Conservation (phyloP, 78 protist genomes). For the Tieghemostelium lacteum region DNA sequence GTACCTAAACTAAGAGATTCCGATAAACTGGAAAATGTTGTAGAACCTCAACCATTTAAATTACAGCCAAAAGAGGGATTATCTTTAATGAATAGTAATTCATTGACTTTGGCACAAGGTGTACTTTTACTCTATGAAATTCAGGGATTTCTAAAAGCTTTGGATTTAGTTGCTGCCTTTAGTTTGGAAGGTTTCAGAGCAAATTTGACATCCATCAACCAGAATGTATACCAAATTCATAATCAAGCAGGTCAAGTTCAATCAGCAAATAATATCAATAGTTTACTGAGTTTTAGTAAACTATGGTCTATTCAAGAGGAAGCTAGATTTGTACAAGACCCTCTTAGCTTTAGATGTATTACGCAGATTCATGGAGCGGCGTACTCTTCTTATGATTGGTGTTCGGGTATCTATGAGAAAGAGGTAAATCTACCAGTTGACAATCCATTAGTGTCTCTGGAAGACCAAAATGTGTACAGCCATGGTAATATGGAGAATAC, state of each 20-base stretch:
- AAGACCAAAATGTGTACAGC: neutral
- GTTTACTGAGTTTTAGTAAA: conserved; percentile 19
- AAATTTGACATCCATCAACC: neutral
- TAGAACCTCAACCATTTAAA: neutral
- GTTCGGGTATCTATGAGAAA: conserved; percentile 20
- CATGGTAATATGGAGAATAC: conserved; percentile 18
- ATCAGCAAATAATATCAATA: conserved; percentile 3
- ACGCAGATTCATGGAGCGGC: conserved; percentile 30
- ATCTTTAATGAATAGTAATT: conserved; percentile 20
- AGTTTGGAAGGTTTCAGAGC: conserved; percentile 24
- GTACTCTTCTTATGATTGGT: conserved; percentile 31
- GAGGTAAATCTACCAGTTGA: conserved; percentile 30
- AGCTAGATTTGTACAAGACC: conserved; percentile 1
- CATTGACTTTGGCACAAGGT: conserved; percentile 19
- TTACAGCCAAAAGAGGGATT: neutral
- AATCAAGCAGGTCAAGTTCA: conserved; percentile 34
- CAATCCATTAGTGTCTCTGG: conserved; percentile 14
- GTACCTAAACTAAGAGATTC: neutral
- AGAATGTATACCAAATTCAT: neutral
- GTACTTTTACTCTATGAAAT: neutral
- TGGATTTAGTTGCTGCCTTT: conserved; percentile 4
- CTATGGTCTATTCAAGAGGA: neutral
- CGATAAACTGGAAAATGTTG: neutral
- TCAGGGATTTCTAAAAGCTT: neutral
- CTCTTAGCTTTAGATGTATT: conserved; percentile 20